Evolutionary conservation across 108 stramenopile species (phyloP).

Genomic region (Stephanodiscus minutulus): DNA sequence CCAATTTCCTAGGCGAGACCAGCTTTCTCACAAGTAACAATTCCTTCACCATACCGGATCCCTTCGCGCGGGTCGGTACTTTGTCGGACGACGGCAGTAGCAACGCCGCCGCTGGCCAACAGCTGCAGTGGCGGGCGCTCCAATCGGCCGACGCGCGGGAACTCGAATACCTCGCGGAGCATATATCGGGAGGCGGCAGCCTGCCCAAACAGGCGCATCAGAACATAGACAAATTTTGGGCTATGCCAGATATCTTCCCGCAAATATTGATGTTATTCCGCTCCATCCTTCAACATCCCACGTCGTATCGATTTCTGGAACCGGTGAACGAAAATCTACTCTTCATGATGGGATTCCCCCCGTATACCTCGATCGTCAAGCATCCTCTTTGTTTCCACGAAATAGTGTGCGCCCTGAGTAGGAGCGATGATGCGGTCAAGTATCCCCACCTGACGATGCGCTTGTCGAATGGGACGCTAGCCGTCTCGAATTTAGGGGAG

Average conservation of each 20-base stretch:
- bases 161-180: conserved; percentile 18
- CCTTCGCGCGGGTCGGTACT: not conserved
- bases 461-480: conserved; percentile 38
- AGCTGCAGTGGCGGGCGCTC: conserved; percentile 4
- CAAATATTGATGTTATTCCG: conserved; percentile 44
- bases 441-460: conserved; percentile 28
- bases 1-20: conserved; percentile 34
- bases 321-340: conserved; percentile 48
- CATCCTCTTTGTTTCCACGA: conserved; percentile 68
- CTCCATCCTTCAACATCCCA: conserved; percentile 45
- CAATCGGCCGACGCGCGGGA: conserved; percentile 25
- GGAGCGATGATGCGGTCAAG: conserved; percentile 34
- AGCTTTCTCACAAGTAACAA: not conserved
- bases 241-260: conserved; percentile 12
- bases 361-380: conserved; percentile 51
- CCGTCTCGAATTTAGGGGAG: conserved; percentile 4
- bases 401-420: conserved; percentile 52
- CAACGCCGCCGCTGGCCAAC: conserved; percentile 6
- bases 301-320: conserved; percentile 52
- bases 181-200: conserved; percentile 32
- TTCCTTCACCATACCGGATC: conserved; percentile 10
- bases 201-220: conserved; percentile 16
- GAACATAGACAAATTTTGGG: conserved; percentile 15
- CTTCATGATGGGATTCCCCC: conserved; percentile 18
- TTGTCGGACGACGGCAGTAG: not conserved